These are phyloP conservation scores for Fusarium avenaceum DNA, from an alignment of 2,329 filamentous ascomycete genomes.

Conservation along the genomic window DNA sequence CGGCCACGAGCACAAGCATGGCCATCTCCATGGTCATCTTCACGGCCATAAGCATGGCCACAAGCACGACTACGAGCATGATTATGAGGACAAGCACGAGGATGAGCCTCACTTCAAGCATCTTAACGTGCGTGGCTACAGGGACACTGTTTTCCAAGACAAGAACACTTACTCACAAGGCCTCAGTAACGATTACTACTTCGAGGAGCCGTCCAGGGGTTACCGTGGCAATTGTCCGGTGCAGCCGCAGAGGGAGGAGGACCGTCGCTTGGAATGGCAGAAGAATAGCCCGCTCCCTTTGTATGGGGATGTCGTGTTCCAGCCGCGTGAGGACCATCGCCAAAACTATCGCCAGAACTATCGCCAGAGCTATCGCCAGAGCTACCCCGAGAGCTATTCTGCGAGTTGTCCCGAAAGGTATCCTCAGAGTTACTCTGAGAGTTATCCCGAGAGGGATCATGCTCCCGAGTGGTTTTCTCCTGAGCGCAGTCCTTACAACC, in stretches of 20 bases:
- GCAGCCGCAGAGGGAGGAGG: neutral
- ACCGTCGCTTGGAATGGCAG: neutral
- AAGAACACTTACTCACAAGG: slow-evolving; percentile 12
- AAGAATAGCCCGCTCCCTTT: neutral
- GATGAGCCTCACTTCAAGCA: neutral
- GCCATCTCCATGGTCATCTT: neutral
- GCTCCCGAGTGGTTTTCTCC: neutral
- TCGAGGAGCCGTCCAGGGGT: neutral
- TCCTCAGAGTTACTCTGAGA: too few species aligned
- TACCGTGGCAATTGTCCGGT: neutral
- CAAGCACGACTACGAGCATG: neutral
- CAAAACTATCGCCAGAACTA: too few species aligned
- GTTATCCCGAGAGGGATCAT: too few species aligned
- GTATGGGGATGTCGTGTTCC: neutral
- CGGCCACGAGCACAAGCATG: slow-evolving; percentile 5
- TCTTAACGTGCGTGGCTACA: neutral
- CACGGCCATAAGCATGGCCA: neutral
- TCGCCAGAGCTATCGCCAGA: too few species aligned
- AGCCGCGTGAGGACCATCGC: too few species aligned
- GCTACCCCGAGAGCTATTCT: too few species aligned
- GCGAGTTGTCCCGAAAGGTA: too few species aligned
- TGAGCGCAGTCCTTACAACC: neutral
- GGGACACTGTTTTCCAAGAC: neutral
- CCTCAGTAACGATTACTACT: slow-evolving; percentile 1
- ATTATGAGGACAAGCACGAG: slow-evolving; percentile 5